Conservation (phyloP, 371 early-diverging fungal species). For the Circinella umbellata region DNA sequence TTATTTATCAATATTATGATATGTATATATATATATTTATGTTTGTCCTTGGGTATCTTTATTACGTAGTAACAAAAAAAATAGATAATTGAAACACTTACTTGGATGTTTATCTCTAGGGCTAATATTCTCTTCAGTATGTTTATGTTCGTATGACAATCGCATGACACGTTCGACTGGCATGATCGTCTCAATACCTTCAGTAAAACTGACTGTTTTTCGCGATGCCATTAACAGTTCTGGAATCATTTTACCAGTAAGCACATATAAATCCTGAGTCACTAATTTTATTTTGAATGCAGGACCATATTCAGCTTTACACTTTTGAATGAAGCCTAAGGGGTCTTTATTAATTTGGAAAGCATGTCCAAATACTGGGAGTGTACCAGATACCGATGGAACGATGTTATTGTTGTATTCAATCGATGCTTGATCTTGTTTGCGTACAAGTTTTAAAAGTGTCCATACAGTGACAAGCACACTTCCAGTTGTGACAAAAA, state of each 20-base stretch:
- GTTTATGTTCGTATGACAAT: slow-evolving; percentile 22
- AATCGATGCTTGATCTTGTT: not conserved
- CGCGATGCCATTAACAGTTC: slow-evolving; percentile 16
- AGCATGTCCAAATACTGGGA: slow-evolving; percentile 18
- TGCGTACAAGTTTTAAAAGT: not conserved
- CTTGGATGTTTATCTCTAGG: slow-evolving; percentile 21
- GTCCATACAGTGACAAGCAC: not conserved
- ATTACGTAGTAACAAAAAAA: too few relatives aligned
- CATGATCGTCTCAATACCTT: slow-evolving; percentile 21
- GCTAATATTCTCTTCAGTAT: slow-evolving; percentile 6
- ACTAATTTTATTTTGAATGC: slow-evolving; percentile 13
- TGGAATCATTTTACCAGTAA: slow-evolving; percentile 18
- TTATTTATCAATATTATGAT: too few relatives aligned
- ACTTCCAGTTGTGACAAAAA: not conserved
- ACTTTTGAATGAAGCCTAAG: slow-evolving; percentile 2
- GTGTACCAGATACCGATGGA: slow-evolving; percentile 7
- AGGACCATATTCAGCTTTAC: slow-evolving; percentile 15
- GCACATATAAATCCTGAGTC: slow-evolving; percentile 13
- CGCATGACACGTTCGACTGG: slow-evolving; percentile 15
- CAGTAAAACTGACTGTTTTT: slow-evolving; percentile 20
- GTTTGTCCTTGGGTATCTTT: too few relatives aligned
- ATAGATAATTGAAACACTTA: slow-evolving; percentile 3
- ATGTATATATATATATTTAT: too few relatives aligned
- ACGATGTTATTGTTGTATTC: slow-evolving; percentile 7
- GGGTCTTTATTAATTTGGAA: slow-evolving; percentile 5